A percentile compares a stretch with the other conserved stretches of the same genome.
These are phyloP conservation scores for Echeveria elegans DNA, from an alignment of 164 flowering plant genomes.

Conservation along the genomic window DNA sequence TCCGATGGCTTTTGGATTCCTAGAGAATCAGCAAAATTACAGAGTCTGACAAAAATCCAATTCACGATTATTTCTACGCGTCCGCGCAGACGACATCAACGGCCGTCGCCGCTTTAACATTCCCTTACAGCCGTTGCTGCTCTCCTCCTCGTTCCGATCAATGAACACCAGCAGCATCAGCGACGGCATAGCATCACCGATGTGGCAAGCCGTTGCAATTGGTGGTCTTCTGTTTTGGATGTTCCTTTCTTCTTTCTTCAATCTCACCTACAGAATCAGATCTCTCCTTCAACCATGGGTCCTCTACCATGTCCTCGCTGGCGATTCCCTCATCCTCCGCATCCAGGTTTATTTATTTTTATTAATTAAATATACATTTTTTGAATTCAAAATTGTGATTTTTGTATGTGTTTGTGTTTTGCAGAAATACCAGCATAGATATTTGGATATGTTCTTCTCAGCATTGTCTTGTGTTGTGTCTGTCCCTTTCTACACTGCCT, in stretches of 20 bases:
- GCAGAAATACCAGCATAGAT: conserved; percentile 66
- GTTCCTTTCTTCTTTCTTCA: conserved; percentile 41
- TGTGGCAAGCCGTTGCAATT: conserved; percentile 54
- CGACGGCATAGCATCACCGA: conserved; percentile 14
- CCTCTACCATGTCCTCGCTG: conserved; percentile 37
- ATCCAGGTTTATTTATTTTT: conserved; percentile 53
- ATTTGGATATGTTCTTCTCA: conserved; percentile 70
- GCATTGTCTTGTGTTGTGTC: conserved; percentile 90
- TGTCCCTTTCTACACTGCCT: conserved; percentile 95
- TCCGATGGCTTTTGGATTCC: too few relatives aligned
- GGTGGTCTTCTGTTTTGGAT: conserved; percentile 54
- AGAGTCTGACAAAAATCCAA: too few relatives aligned
- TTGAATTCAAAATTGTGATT: conserved; percentile 3
- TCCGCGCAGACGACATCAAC: too few relatives aligned
- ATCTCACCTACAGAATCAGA: conserved; percentile 63
- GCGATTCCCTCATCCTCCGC: conserved; percentile 45
- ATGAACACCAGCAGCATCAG: neutral
- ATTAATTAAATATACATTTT: neutral
- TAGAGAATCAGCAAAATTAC: too few relatives aligned
- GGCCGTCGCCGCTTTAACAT: too few relatives aligned
- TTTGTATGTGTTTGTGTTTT: conserved; percentile 18
- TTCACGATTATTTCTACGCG: too few relatives aligned
- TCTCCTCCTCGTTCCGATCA: too few relatives aligned
- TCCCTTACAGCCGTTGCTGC: too few relatives aligned
- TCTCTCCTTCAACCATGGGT: conserved; percentile 73